Evolutionary conservation across 2,329 filamentous ascomycete genomes (phyloP), one percentile per base, ranked within the genome.

Genomic region (Lizonia empirigonia): DNA sequence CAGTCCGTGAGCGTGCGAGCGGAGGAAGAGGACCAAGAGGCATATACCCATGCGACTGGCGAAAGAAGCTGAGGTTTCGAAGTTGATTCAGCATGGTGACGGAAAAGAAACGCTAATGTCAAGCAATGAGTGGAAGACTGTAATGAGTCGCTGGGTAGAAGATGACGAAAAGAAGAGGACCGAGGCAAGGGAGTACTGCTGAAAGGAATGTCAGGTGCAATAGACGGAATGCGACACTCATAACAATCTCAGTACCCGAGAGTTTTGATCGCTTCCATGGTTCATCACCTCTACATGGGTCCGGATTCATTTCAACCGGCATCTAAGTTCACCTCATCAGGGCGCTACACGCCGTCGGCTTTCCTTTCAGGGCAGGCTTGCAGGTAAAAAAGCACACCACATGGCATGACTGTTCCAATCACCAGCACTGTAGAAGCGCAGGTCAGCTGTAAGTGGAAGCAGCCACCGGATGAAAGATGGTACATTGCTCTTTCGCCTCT

Each of bases 41-140:
- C 18, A 36, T 39, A 16, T 56, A 53, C 9, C 53, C 53, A 20
- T 53, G 37, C n/a, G 53, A 50, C 20, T 22, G 45, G 18, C 24
- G 36, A 15, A 50, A 50, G 22, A 56, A 16, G 27, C 40, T 50
- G 20, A 33, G 33, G 15, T 27, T 29, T 12, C 29, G 34, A n/a
- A 50, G 29, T 45, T 40, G 40, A 16, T 26, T 29, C 8, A 34
- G 19, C 29, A 50, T 50, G 13, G 9, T 30, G 26, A 40, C 23
- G 35, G 2, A n/a, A 23, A 44, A 19, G 13, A 13, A 32, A 35
- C 23, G 23, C 19, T 36, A 22, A 16, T 15, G 26, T n/a, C 8
- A 39, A 38, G 5, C 13, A 30, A 49, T 8, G 24, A 29, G 24
- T 15, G 26, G 13, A 22, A 30, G 22, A 41, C 23, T 29, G 13